phyloP scores from a whole-genome alignment of 129 eudicot species.

The Cynara cardunculus region DNA sequence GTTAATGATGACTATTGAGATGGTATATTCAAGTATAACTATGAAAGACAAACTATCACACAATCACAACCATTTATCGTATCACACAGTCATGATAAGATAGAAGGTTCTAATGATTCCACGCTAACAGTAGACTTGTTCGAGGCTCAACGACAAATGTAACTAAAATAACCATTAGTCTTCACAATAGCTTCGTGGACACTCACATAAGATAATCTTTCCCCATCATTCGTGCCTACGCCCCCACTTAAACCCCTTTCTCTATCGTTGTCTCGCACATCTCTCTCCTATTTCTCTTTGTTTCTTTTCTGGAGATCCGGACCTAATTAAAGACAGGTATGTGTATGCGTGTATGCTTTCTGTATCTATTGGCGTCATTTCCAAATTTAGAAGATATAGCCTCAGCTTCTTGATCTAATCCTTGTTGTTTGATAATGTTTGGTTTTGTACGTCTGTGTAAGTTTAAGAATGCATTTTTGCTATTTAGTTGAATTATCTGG shows the following conservation, averaged over 20 bases:
- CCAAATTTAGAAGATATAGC: not conserved
- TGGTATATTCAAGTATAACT: not conserved
- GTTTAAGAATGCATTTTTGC: not conserved
- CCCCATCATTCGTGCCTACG: not conserved
- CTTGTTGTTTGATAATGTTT: not conserved
- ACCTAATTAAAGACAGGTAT: slow-evolving; percentile 1
- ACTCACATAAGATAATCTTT: slow-evolving; percentile 7
- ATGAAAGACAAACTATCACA: not conserved
- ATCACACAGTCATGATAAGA: not conserved
- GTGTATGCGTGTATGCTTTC: slow-evolving; percentile 3
- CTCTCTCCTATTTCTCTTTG: slow-evolving; percentile 7
- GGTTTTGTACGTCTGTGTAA: not conserved
- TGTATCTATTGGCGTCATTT: not conserved
- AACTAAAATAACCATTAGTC: not conserved
- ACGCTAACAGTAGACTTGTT: slow-evolving; percentile 12
- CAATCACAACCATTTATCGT: not conserved
- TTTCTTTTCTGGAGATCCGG: slow-evolving; percentile 8
- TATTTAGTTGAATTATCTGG: not conserved
- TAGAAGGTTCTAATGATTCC: not conserved
- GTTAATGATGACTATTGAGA: not conserved
- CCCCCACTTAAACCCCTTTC: slow-evolving; percentile 1
- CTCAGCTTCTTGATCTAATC: not conserved
- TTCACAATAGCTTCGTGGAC: not conserved
- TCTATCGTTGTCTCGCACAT: not conserved
- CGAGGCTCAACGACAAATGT: slow-evolving; percentile 34